Evolutionary conservation across 2,329 filamentous ascomycete genomes (phyloP), one percentile per base, ranked within the genome.

Genomic region (Cryphonectria japonica): DNA sequence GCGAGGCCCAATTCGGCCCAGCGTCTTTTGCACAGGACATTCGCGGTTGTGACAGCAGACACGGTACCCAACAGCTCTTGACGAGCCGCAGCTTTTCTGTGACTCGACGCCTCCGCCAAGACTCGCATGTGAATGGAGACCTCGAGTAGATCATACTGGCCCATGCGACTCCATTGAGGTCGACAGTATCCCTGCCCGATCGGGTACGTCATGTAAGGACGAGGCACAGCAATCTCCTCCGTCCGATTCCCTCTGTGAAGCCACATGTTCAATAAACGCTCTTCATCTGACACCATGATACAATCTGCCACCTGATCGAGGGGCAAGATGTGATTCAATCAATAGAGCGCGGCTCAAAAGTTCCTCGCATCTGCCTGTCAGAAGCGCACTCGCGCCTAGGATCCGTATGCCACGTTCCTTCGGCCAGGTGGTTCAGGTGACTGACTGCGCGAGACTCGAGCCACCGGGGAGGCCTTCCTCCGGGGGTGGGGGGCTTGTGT

Each of bases 21-120:
- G 66, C 64, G 52, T 46, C 57, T 68, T 68, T 66, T 59, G 66
- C 66, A 50, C 66, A 54, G 43, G 34, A 26, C n/a, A 19, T 41
- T 62, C 37, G 39, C 66, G 67, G 62, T 9, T 66, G 57, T 65
- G 59, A 70, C 50, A 72, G 59, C 41, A 16, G 50, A 43, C 34
- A 37, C 63, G 19, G 54, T 63, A 26, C 52, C 61, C 64, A 50
- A 70, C 68, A 68, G 71, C 65, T 72, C 64, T 52, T 16, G 37
- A 57, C 64, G 59, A 66, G 68, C 68, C 65, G 68, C 68, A 70
- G 11, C 26, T 34, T 66, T 66, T 66, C 43, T 70, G 64, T 59
- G 50, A 65, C 63, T 69, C 34, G 63, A 34, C 16, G 5, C 4
- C 26, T 41, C 61, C 34, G 54, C 63, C 50, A 71, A 66, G 54